Conservation (phyloP, 805 yeast species). For the Millerozyma acaciae region DNA sequence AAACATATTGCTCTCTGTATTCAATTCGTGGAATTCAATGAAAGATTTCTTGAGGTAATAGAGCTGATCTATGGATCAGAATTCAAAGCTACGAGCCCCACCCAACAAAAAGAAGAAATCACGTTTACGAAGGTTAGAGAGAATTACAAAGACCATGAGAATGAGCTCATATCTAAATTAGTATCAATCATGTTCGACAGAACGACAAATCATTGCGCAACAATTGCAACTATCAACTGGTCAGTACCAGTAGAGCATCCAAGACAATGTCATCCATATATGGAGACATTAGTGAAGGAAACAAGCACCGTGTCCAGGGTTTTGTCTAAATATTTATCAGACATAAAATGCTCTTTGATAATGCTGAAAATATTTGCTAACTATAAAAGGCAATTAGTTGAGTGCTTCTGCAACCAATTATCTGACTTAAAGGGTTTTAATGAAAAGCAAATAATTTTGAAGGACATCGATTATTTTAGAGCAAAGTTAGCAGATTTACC, state of each 20-base stretch:
- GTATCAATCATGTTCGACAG: constrained; percentile 71
- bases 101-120: constrained; percentile 20
- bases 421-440: constrained; percentile 47
- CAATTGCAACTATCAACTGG: constrained; percentile 49
- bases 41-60: constrained; percentile 36
- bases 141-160: constrained; percentile 55
- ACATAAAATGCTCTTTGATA: constrained; percentile 41
- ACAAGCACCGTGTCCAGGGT: constrained; percentile 61
- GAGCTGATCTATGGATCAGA: constrained; percentile 6
- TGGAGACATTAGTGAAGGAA: constrained; percentile 64
- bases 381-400: constrained; percentile 53
- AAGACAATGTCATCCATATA: constrained; percentile 54
- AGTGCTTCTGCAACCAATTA: constrained; percentile 44
- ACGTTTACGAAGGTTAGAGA: constrained; percentile 29
- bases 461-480: constrained; percentile 61
- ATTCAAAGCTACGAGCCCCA: constrained; percentile 7
- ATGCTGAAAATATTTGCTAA: constrained; percentile 51
- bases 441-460: constrained; percentile 51
- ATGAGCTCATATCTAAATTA: constrained; percentile 58
- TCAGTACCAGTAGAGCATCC: constrained; percentile 38
- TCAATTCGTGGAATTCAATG: constrained; percentile 51
- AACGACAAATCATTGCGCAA: constrained; percentile 46
- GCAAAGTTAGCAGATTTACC: constrained; percentile 56
- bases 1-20: constrained; percentile 66
- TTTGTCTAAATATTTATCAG: constrained; percentile 54